These are phyloP conservation scores for Cardamine resedifolia DNA, from an alignment of 345 rosid species.

Conservation along the genomic window DNA sequence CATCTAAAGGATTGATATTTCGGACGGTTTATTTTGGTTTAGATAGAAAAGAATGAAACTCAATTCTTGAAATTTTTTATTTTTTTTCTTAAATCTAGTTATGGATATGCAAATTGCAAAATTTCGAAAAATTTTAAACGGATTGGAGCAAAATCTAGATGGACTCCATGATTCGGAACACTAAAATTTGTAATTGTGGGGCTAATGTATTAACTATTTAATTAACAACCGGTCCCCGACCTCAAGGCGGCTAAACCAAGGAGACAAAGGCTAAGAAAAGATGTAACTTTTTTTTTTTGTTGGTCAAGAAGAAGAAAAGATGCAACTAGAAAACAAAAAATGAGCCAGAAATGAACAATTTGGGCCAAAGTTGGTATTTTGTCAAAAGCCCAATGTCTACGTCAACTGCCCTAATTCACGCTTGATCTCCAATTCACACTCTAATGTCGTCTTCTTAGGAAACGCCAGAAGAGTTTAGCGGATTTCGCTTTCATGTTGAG, in stretches of 20 bases:
- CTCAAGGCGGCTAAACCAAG: slow-evolving; percentile 18
- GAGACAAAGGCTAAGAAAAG: slow-evolving; percentile 6
- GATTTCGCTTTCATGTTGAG: slow-evolving; percentile 16
- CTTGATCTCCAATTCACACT: slow-evolving; percentile 17
- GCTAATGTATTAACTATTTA: slow-evolving; percentile 8
- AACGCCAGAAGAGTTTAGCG: slow-evolving; percentile 26
- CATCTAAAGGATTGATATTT: background rate
- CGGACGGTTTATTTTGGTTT: background rate
- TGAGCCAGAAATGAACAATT: slow-evolving; percentile 2
- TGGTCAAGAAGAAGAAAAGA: no score
- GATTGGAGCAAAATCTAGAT: background rate
- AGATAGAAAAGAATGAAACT: background rate
- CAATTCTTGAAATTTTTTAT: background rate
- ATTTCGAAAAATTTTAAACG: background rate
- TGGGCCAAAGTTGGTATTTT: slow-evolving; percentile 31
- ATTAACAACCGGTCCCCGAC: slow-evolving; percentile 15
- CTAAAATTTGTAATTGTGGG: background rate
- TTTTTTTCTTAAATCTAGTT: background rate
- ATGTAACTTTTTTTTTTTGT: no score
- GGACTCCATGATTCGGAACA: background rate
- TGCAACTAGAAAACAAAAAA: slow-evolving; percentile 22
- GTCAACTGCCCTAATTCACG: slow-evolving; percentile 19
- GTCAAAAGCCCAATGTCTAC: slow-evolving; percentile 34
- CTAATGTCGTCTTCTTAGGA: slow-evolving; percentile 19
- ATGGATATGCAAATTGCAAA: background rate